Evolutionary conservation across 352 stramenopile genomes (phyloP).

Genomic region (Phytophthora pistaciae): DNA sequence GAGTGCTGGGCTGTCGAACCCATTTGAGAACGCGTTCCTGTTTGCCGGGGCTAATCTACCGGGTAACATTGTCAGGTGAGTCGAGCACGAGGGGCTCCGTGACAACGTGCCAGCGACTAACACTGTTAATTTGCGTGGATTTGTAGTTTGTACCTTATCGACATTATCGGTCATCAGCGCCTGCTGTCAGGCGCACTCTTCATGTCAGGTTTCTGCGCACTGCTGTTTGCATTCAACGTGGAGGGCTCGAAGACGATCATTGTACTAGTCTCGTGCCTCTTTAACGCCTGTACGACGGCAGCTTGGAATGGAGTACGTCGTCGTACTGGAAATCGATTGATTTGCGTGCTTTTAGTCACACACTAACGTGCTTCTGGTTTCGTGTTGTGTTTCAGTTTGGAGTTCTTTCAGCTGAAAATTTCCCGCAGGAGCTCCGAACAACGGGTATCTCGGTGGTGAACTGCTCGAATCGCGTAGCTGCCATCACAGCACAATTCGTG

Average conservation of each 20-base stretch:
- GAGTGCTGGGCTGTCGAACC: constrained; percentile 85
- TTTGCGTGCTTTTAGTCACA: neutral
- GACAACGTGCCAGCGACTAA: neutral
- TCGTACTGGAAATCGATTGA: neutral
- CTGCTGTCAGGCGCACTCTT: constrained; percentile 78
- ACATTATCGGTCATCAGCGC: constrained; percentile 73
- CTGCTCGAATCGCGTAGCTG: constrained; percentile 86
- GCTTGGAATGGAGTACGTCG: constrained; percentile 90
- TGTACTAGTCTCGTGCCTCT: constrained; percentile 90
- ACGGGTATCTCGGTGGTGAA: constrained; percentile 93
- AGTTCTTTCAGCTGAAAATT: constrained; percentile 89
- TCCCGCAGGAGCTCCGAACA: constrained; percentile 89
- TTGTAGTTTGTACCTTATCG: constrained; percentile 71
- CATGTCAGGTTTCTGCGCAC: constrained; percentile 62
- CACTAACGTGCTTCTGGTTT: neutral
- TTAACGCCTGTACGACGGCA: constrained; percentile 92
- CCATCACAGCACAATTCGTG: constrained; percentile 93
- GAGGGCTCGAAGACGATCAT: constrained; percentile 75
- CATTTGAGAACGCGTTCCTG: constrained; percentile 94
- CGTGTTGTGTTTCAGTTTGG: constrained; percentile 68
- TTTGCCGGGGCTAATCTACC: constrained; percentile 93
- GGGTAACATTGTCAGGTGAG: constrained; percentile 88
- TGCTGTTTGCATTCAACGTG: constrained; percentile 86
- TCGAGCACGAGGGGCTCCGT: neutral
- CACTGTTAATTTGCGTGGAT: neutral